Base-by-base conservation (phyloP, 441 rosid genomes). In the Erodium moschatum region DNA sequence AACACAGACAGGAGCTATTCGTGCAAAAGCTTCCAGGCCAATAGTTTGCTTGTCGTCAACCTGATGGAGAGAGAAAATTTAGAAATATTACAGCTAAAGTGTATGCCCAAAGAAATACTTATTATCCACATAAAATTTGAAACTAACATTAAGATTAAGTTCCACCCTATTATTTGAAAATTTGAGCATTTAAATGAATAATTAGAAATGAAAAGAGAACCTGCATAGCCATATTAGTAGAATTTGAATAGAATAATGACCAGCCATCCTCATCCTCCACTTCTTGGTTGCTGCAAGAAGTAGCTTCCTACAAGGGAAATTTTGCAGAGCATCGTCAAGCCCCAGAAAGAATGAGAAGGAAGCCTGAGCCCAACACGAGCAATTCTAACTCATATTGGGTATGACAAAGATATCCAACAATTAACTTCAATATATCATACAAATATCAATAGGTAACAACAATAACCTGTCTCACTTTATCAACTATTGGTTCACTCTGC, bases 1-100 rank as follows among this genome's bases (percentile, higher is more conserved):
- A 76, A 87, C 82, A 78, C 95, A 89, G 60, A 80, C 86, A 67
- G 98, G 93, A 78, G 96, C 96, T 44, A 92, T 89, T 73, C 92
- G 84, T 20, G 86, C 88, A 81, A 92, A 92, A 63, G 96, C 96
- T 80, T 90, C 96, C 27, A 65, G 86, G 29, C 91, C 89, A 64
- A 90, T 88, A 63, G 95, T 88, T 78, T 77, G 85, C 68, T 84
- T 80, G 69, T 92, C 87, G 79, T 87, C 90, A 70, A 89, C 98
- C 97, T 91, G 72, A 67, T 64, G 70, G 60, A 68, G 21, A 66
- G 65, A 33, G 67, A 48, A 69, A 50, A 18, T 65, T 42, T n/a
- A 48, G 19, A 18, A 33, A 29, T 38, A 33, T 58, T 11, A 61
- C 35, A 6, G 60, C 42, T 62, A 31, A 27, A 60, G 38, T 27